Conservation (phyloP, 2,329 filamentous ascomycete species). For the Trichothecium sympodiale region DNA sequence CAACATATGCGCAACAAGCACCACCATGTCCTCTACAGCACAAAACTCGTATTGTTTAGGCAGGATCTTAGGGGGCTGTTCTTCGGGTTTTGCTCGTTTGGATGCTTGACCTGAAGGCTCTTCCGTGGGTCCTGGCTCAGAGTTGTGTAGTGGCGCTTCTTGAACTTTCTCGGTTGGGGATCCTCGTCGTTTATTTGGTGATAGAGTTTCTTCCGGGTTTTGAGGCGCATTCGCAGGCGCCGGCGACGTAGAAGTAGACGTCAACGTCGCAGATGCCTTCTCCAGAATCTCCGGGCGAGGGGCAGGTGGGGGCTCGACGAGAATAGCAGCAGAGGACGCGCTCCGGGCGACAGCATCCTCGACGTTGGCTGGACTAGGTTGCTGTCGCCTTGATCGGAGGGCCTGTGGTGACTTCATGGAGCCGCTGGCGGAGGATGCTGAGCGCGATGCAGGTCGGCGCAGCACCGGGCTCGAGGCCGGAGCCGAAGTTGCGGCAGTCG, state of each 20-base stretch:
- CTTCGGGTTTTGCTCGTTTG: conserved; percentile 43
- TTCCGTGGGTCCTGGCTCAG: not conserved
- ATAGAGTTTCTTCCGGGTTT: conserved; percentile 8
- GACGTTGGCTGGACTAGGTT: conserved; percentile 3
- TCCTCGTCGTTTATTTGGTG: conserved; percentile 19
- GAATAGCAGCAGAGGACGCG: not conserved
- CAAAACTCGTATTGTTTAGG: conserved; percentile 73
- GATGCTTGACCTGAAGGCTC: conserved; percentile 14
- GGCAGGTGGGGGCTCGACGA: conserved; percentile 2
- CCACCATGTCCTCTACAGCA: conserved; percentile 73
- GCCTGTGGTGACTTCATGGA: conserved; percentile 14
- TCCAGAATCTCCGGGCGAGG: conserved; percentile 1
- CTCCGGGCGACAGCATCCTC: not conserved
- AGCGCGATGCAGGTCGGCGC: conserved; percentile 7
- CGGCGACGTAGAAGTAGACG: conserved; percentile 2
- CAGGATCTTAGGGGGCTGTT: conserved; percentile 43
- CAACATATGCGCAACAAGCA: conserved; percentile 89
- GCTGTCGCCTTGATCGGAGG: conserved; percentile 7
- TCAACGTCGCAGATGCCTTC: conserved; percentile 6
- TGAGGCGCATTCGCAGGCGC: not conserved
- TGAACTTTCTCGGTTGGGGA: not conserved
- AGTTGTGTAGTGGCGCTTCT: conserved; percentile 1
- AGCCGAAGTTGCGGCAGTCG: not conserved
- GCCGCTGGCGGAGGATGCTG: conserved; percentile 9
- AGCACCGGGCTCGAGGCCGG: not conserved